Evolutionary conservation across 768 basidiomycete genomes (phyloP).

Genomic region (Tulasnella sp.): DNA sequence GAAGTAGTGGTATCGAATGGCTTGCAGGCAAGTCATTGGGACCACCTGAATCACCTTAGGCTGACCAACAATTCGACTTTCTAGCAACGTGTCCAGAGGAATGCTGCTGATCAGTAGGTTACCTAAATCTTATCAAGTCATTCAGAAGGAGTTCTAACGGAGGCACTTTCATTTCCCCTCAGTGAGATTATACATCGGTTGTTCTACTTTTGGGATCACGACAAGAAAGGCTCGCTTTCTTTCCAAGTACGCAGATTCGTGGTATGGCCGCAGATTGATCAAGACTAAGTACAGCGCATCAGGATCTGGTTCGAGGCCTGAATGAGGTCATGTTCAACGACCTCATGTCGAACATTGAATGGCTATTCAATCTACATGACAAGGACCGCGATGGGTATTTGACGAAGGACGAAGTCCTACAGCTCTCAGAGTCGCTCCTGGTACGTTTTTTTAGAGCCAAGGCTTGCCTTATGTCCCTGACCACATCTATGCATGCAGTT

Average conservation of each 20-base stretch:
- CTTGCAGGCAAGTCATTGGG: conserved; percentile 49
- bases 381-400: conserved; percentile 93
- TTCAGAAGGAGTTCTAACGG: not conserved
- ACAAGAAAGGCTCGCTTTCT: conserved; percentile 70
- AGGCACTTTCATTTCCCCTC: not conserved
- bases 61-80: conserved; percentile 11
- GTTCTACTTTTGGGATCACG: conserved; percentile 90
- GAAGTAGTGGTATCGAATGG: conserved; percentile 89
- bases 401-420: conserved; percentile 93
- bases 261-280: not conserved
- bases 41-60: not conserved
- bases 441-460: conserved; percentile 35
- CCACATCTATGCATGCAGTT: conserved; percentile 43
- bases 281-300: conserved; percentile 4
- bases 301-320: conserved; percentile 85
- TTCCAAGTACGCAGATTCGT: conserved; percentile 54
- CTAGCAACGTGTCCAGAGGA: conserved; percentile 77
- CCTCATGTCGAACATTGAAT: conserved; percentile 96
- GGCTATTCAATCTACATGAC: conserved; percentile 95
- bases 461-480: conserved; percentile 8
- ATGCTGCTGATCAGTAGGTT: conserved; percentile 70
- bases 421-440: conserved; percentile 86
- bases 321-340: conserved; percentile 93
- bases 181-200: conserved; percentile 80
- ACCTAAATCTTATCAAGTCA: not conserved